Conservation (phyloP, 148 eudicot genomes). For the Nyssa sinensis region DNA sequence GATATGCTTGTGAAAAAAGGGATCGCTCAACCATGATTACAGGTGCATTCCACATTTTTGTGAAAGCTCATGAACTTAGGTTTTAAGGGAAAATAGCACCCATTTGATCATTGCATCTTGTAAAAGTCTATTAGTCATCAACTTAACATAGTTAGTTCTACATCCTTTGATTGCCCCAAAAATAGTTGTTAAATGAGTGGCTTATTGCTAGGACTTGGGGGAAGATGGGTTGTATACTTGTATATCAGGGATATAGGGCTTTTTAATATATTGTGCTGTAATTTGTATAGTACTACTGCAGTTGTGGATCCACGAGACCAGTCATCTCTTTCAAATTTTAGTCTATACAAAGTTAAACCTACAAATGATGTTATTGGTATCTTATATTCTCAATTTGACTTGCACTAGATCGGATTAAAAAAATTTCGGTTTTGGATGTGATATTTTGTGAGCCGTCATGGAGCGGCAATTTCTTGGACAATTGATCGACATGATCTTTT, state of each 20-base stretch:
- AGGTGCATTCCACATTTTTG: neutral
- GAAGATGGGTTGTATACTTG: neutral
- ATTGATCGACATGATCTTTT: no score
- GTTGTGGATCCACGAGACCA: no score
- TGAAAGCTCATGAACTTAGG: neutral
- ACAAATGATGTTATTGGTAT: no score
- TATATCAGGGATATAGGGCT: neutral
- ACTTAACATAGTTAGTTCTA: neutral
- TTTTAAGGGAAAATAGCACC: neutral
- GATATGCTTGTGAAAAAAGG: slow-evolving; percentile 90
- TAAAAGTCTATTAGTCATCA: neutral
- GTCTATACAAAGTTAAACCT: neutral
- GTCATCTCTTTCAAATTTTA: neutral
- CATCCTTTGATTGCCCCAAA: neutral
- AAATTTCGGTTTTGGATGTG: no score
- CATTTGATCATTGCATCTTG: neutral
- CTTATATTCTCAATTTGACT: no score
- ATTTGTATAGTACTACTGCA: neutral
- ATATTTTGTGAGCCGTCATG: no score
- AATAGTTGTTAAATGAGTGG: neutral
- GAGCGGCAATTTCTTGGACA: no score
- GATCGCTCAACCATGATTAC: slow-evolving; percentile 34
- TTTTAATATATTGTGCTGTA: neutral
- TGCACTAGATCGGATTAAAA: no score
- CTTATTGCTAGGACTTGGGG: neutral